Evolutionary conservation across 495 filamentous ascomycete genomes (phyloP).

Genomic region (Podospora australis): DNA sequence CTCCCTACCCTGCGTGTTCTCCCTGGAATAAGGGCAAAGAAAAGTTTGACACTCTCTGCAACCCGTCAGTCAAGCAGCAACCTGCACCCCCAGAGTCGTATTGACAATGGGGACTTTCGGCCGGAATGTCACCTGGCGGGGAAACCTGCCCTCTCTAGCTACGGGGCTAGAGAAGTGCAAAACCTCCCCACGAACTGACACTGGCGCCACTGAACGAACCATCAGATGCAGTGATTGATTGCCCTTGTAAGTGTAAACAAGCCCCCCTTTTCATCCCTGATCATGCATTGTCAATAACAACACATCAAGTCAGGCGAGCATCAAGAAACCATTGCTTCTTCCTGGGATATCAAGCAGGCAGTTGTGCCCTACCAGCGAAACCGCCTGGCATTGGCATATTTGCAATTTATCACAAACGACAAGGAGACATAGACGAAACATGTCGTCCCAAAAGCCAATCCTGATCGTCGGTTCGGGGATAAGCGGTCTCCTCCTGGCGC

Average conservation of each 20-base stretch:
- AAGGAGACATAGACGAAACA: neutral
- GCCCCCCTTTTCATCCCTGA: too few relatives aligned
- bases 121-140: neutral
- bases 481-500: slow-evolving; percentile 53
- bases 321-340: neutral
- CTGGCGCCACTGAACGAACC: too few relatives aligned
- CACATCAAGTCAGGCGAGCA: neutral
- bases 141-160: too few relatives aligned
- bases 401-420: neutral
- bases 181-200: too few relatives aligned
- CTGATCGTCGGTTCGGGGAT: slow-evolving; percentile 55
- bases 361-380: too few relatives aligned
- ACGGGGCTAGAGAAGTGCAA: too few relatives aligned
- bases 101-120: neutral
- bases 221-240: too few relatives aligned
- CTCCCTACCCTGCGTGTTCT: too few relatives aligned
- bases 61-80: neutral
- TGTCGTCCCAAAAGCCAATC: slow-evolving; percentile 11
- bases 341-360: neutral
- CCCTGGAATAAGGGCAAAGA: neutral
- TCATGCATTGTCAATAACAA: neutral
- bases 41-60: neutral
- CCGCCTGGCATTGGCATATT: too few relatives aligned
- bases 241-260: too few relatives aligned
- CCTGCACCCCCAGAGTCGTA: neutral